phyloP scores from a whole-genome alignment of 306 rosid genomes.

The Lathyrus oleraceus region DNA sequence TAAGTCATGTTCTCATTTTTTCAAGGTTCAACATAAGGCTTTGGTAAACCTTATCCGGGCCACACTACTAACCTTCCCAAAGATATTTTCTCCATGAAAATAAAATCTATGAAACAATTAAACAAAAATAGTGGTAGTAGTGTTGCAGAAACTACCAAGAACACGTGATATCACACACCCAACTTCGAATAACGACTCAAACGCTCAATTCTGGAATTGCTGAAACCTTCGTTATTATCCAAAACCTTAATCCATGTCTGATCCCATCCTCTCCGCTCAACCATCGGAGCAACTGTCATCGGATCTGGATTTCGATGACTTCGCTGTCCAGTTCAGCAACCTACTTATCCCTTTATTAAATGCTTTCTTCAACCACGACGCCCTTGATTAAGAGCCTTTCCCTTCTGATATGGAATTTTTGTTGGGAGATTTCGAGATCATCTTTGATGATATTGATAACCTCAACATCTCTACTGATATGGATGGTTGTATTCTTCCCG shows the following conservation, averaged over 20 bases:
- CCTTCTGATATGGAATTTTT: constrained; percentile 55
- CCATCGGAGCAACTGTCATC: constrained; percentile 1
- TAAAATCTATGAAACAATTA: not conserved
- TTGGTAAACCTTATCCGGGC: too few species aligned
- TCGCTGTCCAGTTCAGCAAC: constrained; percentile 42
- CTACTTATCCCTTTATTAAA: constrained; percentile 65
- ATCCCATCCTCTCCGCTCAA: constrained; percentile 12
- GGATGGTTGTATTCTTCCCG: constrained; percentile 58
- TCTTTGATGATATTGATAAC: constrained; percentile 66
- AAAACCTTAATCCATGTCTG: constrained; percentile 46
- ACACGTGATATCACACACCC: constrained; percentile 32
- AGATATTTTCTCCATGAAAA: too few species aligned
- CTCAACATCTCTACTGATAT: constrained; percentile 56
- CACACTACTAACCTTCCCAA: too few species aligned
- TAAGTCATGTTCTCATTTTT: too few species aligned
- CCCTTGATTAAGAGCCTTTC: constrained; percentile 28
- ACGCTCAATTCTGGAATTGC: not conserved
- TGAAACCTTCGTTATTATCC: not conserved
- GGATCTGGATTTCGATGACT: constrained; percentile 33
- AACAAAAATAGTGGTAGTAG: not conserved
- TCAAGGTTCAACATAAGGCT: too few species aligned
- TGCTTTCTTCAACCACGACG: constrained; percentile 39
- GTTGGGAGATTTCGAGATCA: constrained; percentile 60
- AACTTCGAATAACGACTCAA: not conserved
- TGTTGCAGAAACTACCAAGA: not conserved